These are phyloP conservation scores for Chlorella sp. DNA, from an alignment of 139 green algal genomes.

Conservation along the genomic window DNA sequence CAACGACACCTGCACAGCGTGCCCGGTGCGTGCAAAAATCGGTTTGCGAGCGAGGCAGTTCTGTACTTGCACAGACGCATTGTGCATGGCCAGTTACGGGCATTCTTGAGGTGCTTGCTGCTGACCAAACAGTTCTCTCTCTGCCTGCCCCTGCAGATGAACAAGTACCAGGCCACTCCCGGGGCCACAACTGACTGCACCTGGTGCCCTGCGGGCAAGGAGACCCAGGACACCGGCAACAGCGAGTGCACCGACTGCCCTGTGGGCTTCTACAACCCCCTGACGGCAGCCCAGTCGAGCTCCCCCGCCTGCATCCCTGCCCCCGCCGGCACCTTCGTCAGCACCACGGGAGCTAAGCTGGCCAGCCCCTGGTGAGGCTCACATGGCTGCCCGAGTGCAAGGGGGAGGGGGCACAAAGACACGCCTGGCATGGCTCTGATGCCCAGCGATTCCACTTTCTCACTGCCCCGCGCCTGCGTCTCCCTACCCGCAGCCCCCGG, in stretches of 20 bases:
- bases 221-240: constrained; percentile 10
- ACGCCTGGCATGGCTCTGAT: background rate
- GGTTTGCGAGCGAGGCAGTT: too few species aligned
- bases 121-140: too few species aligned
- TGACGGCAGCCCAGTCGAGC: background rate
- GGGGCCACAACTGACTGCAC: background rate
- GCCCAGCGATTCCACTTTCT: background rate
- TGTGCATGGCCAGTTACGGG: too few species aligned
- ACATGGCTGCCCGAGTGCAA: background rate
- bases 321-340: background rate
- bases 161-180: background rate
- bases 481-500: background rate
- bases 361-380: background rate
- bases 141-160: background rate
- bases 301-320: background rate
- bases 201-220: background rate
- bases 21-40: background rate
- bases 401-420: too few species aligned
- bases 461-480: background rate
- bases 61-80: too few species aligned
- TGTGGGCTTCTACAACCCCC: background rate
- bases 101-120: too few species aligned
- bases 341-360: background rate
- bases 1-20: background rate
- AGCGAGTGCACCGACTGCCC: background rate